Evolutionary conservation across 371 early-diverging fungal genomes (phyloP).

Genomic region (Thermomucor indicae-seudaticae): DNA sequence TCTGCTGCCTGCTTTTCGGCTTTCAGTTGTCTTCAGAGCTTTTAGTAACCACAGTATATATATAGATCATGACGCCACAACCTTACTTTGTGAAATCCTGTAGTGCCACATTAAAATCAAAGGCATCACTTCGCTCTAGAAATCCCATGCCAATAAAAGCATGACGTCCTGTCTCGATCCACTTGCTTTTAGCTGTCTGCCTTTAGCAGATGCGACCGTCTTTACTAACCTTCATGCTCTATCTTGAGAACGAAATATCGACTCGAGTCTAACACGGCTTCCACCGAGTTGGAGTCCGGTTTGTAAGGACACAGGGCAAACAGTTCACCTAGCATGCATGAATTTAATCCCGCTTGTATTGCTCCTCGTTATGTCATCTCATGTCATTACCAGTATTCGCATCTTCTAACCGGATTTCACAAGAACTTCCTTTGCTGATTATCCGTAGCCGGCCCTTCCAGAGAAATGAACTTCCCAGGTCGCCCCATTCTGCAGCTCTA

Average conservation of each 20-base stretch:
- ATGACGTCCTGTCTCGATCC: constrained; percentile 53
- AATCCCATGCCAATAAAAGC: constrained; percentile 92
- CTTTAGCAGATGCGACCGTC: neutral
- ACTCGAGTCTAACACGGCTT: constrained; percentile 85
- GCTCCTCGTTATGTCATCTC: neutral
- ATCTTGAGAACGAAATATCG: constrained; percentile 92
- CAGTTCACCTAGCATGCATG: constrained; percentile 60
- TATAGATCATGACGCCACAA: neutral
- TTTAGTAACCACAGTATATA: neutral
- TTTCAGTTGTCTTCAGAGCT: constrained; percentile 47
- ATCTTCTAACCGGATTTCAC: constrained; percentile 80
- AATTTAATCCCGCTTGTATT: neutral
- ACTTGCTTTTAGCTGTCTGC: neutral
- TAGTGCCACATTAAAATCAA: constrained; percentile 91
- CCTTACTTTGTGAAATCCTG: constrained; percentile 77
- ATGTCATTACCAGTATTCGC: constrained; percentile 45
- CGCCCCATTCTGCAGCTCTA: constrained; percentile 87
- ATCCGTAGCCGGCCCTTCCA: constrained; percentile 86
- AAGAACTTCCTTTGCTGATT: constrained; percentile 63
- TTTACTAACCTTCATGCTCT: constrained; percentile 63
- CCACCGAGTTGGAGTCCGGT: constrained; percentile 68
- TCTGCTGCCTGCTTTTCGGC: constrained; percentile 51
- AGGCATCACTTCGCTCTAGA: constrained; percentile 81
- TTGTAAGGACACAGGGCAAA: constrained; percentile 86
- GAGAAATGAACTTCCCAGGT: constrained; percentile 63